Conservation (phyloP, 2,329 filamentous ascomycete genomes). For the Herpotrichia juniperi region DNA sequence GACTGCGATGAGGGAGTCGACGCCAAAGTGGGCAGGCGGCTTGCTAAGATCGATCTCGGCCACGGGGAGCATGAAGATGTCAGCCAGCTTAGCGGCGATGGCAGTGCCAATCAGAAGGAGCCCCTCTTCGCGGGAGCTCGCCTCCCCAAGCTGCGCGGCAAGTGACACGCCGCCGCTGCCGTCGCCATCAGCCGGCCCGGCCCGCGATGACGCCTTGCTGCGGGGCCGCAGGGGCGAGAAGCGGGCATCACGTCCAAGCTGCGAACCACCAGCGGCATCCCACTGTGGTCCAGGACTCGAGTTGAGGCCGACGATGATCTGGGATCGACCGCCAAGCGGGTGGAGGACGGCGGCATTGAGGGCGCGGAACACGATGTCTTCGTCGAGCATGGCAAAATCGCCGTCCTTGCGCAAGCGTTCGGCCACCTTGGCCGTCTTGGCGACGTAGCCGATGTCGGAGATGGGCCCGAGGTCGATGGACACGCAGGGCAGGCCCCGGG, state of each 20-base stretch:
- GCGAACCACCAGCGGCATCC: background rate
- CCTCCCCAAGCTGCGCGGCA: background rate
- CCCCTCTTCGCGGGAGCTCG: background rate
- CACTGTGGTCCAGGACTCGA: background rate
- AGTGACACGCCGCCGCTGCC: background rate
- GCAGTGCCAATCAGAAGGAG: background rate
- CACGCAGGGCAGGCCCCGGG: background rate
- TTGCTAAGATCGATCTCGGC: background rate
- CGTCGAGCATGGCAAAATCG: background rate
- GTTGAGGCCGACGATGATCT: background rate
- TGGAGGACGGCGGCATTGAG: background rate
- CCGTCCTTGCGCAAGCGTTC: background rate
- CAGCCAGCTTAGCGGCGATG: background rate
- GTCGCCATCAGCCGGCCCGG: background rate
- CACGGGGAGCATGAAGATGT: background rate
- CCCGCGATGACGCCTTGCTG: background rate
- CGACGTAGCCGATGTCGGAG: background rate
- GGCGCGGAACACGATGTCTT: background rate
- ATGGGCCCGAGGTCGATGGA: conserved; percentile 21
- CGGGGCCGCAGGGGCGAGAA: background rate
- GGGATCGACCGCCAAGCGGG: background rate
- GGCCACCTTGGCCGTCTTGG: background rate
- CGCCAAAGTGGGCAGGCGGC: background rate
- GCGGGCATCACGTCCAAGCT: background rate
- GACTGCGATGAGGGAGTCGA: conserved; percentile 1